These are phyloP conservation scores for Mycena citricolor DNA, from an alignment of 1,284 basidiomycete species.

Conservation along the genomic window DNA sequence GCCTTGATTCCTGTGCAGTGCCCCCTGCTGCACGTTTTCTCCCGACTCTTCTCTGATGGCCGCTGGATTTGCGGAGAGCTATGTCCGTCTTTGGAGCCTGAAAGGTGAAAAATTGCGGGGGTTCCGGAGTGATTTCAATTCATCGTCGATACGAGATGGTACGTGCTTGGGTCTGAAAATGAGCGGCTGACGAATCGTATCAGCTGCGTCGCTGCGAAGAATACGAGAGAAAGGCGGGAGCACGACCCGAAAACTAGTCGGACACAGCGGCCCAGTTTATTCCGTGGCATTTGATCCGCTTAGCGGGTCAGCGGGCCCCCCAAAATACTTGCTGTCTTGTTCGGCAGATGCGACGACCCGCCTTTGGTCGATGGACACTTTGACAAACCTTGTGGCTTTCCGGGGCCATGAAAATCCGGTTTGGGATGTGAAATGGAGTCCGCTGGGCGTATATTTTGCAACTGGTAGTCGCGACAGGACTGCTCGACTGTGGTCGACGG, in stretches of 20 bases:
- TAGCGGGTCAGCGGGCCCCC: constrained; percentile 82
- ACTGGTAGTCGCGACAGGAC: constrained; percentile 93
- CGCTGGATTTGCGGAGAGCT: constrained; percentile 95
- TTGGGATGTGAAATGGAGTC: constrained; percentile 99
- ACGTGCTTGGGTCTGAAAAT: constrained; percentile 26
- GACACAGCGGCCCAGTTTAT: constrained; percentile 96
- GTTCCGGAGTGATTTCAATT: constrained; percentile 72
- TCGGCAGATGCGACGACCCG: constrained; percentile 94
- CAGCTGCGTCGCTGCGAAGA: constrained; percentile 63
- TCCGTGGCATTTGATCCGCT: constrained; percentile 92
- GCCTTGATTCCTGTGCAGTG: constrained; percentile 42
- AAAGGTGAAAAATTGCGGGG: constrained; percentile 89
- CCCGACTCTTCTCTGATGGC: constrained; percentile 93
- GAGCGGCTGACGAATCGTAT: constrained; percentile 10
- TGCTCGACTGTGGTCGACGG: constrained; percentile 95
- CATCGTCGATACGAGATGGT: constrained; percentile 72
- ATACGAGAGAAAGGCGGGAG: constrained; percentile 77
- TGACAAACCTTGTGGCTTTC: constrained; percentile 91
- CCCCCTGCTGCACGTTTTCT: constrained; percentile 88
- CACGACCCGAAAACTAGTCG: constrained; percentile 90
- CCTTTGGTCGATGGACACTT: constrained; percentile 95
- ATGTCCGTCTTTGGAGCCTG: constrained; percentile 92
- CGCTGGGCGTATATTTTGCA: constrained; percentile 97
- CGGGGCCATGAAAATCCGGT: constrained; percentile 96
- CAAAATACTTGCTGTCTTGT: constrained; percentile 85